Evolutionary conservation across 805 yeast species (phyloP).

Genomic region (Nakazawaea holstii): DNA sequence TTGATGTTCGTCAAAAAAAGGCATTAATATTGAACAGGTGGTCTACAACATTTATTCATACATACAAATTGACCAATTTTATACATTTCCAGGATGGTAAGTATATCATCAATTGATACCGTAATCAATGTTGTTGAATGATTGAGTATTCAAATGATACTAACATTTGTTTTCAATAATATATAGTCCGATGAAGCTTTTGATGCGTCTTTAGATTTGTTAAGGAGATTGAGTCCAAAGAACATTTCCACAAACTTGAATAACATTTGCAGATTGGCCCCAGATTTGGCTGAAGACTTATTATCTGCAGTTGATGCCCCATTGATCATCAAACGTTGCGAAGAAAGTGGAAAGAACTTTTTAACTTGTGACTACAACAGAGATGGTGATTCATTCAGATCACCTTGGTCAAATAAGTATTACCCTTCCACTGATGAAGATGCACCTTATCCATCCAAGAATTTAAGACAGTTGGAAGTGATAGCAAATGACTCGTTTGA

Average conservation of each 20-base stretch:
- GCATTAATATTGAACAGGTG: background rate
- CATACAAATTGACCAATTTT: background rate
- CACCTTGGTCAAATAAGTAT: conserved; percentile 86
- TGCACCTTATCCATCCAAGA: conserved; percentile 67
- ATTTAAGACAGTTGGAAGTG: conserved; percentile 67
- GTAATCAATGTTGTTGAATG: too few species aligned
- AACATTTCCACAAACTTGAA: conserved; percentile 39
- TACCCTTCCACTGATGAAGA: conserved; percentile 56
- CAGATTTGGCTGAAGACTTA: conserved; percentile 80
- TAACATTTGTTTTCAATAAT: background rate
- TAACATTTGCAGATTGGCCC: conserved; percentile 47
- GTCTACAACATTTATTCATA: background rate
- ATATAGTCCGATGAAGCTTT: conserved; percentile 41
- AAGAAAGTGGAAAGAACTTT: conserved; percentile 55
- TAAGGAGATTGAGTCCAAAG: conserved; percentile 71
- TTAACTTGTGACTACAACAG: conserved; percentile 92
- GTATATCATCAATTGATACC: background rate
- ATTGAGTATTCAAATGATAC: background rate
- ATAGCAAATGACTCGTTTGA: conserved; percentile 89
- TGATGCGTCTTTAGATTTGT: conserved; percentile 75
- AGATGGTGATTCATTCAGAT: conserved; percentile 87
- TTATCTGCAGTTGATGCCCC: conserved; percentile 87
- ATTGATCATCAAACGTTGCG: conserved; percentile 46
- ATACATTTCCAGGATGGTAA: background rate
- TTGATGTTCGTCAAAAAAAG: too few species aligned